Conservation (phyloP, 1,284 basidiomycete species). For the Sporisorium iseilematis-ciliati region DNA sequence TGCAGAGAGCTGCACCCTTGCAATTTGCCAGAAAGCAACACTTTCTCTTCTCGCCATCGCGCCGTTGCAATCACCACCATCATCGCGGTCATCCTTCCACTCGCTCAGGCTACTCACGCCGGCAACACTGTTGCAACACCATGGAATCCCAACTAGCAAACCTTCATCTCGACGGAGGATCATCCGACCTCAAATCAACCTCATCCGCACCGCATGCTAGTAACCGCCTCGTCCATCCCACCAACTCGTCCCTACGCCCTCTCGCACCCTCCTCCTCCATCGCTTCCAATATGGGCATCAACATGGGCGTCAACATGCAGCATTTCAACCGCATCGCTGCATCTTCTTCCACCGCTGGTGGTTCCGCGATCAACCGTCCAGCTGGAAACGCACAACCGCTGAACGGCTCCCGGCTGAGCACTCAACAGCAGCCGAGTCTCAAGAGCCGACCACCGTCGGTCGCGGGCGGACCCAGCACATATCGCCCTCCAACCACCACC, state of each 20-base stretch:
- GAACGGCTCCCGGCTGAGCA: conserved; percentile 30
- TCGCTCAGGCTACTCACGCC: neutral
- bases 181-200: conserved; percentile 33
- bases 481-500: conserved; percentile 10
- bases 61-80: neutral
- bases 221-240: conserved; percentile 14
- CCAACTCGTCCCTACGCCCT: conserved; percentile 25
- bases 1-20: conserved; percentile 7
- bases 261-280: conserved; percentile 45
- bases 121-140: neutral
- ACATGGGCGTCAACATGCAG: conserved; percentile 50
- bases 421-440: conserved; percentile 29
- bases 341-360: conserved; percentile 18
- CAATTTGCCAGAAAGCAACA: neutral
- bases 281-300: conserved; percentile 47
- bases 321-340: conserved; percentile 49
- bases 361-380: neutral
- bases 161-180: conserved; percentile 37
- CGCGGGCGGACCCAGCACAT: conserved; percentile 13
- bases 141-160: conserved; percentile 47
- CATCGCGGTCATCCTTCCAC: neutral
- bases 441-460: conserved; percentile 38
- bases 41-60: neutral
- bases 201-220: conserved; percentile 4
- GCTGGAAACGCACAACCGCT: conserved; percentile 26